Conservation (phyloP, 306 rosid genomes). For the Pterocarpus santalinus region DNA sequence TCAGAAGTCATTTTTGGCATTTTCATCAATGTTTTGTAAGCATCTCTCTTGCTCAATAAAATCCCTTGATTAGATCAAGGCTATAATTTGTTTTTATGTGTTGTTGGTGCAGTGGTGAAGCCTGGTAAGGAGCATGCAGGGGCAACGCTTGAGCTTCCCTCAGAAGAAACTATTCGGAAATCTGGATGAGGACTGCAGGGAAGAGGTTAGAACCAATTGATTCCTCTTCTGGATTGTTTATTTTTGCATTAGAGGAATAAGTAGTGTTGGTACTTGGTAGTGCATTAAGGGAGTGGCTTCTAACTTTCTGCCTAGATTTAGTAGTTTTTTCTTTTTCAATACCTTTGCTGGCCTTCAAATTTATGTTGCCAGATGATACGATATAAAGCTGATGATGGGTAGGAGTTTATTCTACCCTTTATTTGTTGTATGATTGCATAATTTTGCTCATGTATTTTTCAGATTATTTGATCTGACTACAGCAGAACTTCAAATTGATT, state of each 20-base stretch:
- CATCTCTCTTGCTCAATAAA: not conserved
- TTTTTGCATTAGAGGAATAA: conserved; percentile 40
- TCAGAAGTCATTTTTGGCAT: not conserved
- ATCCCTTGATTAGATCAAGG: not conserved
- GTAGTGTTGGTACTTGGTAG: conserved; percentile 27
- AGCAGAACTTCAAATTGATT: conserved; percentile 15
- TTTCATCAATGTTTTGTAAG: not conserved
- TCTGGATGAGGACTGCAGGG: conserved; percentile 36
- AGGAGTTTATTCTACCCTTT: conserved; percentile 30
- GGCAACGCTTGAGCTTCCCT: conserved; percentile 88
- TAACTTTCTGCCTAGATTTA: conserved; percentile 37
- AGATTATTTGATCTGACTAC: not conserved
- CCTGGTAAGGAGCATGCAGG: conserved; percentile 85
- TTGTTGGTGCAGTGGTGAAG: conserved; percentile 73
- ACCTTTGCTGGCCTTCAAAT: conserved; percentile 33
- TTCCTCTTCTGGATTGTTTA: conserved; percentile 32
- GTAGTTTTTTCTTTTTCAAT: not conserved
- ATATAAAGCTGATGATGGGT: conserved; percentile 13
- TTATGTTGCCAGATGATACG: conserved; percentile 12
- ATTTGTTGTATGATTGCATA: conserved; percentile 40
- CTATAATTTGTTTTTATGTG: not conserved
- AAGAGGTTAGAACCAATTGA: conserved; percentile 42
- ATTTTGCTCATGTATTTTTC: conserved; percentile 11
- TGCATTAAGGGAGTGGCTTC: conserved; percentile 29
- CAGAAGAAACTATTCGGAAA: conserved; percentile 63